Percentiles rank a stretch among this genome's conserved stretches.
Evolutionary conservation across 106 monocot species (phyloP).

Genomic region (Hemerocallis citrina): DNA sequence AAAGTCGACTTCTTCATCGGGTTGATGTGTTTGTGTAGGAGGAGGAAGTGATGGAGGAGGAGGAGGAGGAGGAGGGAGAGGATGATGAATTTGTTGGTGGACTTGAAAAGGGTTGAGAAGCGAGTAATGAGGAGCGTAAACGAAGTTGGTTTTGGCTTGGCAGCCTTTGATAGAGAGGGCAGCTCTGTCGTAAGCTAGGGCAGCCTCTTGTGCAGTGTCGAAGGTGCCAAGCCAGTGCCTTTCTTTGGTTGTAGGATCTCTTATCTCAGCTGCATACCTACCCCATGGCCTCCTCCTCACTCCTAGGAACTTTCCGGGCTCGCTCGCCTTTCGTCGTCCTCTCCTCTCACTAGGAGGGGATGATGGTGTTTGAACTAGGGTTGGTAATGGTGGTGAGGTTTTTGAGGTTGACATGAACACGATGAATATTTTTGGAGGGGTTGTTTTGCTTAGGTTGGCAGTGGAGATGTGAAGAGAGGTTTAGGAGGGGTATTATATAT

Average conservation of each 20-base stretch:
- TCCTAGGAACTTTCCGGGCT: conserved; percentile 62
- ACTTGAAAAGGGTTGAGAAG: conserved; percentile 1
- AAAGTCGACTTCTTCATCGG: too few relatives aligned
- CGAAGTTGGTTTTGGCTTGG: conserved; percentile 61
- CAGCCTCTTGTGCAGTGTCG: conserved; percentile 72
- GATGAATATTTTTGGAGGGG: too few relatives aligned
- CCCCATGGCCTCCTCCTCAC: conserved; percentile 68
- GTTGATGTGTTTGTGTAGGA: too few relatives aligned
- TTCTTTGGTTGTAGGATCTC: conserved; percentile 63
- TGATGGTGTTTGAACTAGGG: conserved; percentile 11
- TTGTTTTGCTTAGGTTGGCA: too few relatives aligned
- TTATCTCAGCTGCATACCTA: conserved; percentile 69
- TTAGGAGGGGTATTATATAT: neutral
- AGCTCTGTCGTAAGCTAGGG: conserved; percentile 61
- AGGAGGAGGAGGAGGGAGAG: conserved; percentile 9
- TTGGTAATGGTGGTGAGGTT: neutral
- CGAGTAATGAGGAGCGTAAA: conserved; percentile 26
- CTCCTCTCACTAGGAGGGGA: conserved; percentile 38
- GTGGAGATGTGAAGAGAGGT: neutral
- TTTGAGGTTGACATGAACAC: conserved; percentile 10
- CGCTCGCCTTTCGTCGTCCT: conserved; percentile 39
- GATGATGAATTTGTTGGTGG: neutral
- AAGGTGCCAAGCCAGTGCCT: conserved; percentile 76
- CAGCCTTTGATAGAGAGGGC: conserved; percentile 62
- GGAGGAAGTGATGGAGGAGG: too few relatives aligned